Evolutionary conservation across 2,329 filamentous ascomycete genomes (phyloP), one percentile per base, ranked within the genome.

Genomic region (Tolypocladium album): DNA sequence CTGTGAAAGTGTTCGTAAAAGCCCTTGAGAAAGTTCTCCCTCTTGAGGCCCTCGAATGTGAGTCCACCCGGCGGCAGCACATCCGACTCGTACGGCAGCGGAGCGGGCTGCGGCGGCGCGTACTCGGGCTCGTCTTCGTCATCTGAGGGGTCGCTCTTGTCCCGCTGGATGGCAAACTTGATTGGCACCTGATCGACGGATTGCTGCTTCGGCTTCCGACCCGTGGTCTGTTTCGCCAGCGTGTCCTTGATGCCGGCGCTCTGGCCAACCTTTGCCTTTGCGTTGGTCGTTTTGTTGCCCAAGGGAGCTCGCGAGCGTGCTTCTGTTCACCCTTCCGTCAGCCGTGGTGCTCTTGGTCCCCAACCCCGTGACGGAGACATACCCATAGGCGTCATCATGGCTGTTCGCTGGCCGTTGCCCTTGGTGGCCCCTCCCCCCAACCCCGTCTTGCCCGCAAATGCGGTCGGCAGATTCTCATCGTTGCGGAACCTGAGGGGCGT

Each of bases 271-370:
- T 80, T 84, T 61, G 87, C 83, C 78, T 96, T 97, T 59, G 90
- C 91, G 73, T 99, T 99, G 58, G 94, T 97, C 1, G 93, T 97
- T 75, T 99, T 99, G 80, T 90, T 88, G 40, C 93, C 93, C 56
- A 99, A 78, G 15, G 91, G 89, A 43, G 92, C 92, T 68, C 93
- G 86, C 61, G 79, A 87, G 61, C 86, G 85, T 36, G 69, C 68
- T 15, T 67, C 73, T 73, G 55, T 56, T 57, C 22, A 55, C 2
- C 34, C 52, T 31, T 34, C 52, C 56, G 45, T 68, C 55, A 66
- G 64, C 11, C 34, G 12, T 5, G 17, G 31, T 12, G 17, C 50
- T 31, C 27, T 38, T 38, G n/a, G 13, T 11, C 7, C 31, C 15
- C 15, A 1, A 27, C 9, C 22, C 39, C 31, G 40, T n/a, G 31